phyloP scores from a whole-genome alignment of 495 filamentous ascomycete species.

The Chaetomium tenue region DNA sequence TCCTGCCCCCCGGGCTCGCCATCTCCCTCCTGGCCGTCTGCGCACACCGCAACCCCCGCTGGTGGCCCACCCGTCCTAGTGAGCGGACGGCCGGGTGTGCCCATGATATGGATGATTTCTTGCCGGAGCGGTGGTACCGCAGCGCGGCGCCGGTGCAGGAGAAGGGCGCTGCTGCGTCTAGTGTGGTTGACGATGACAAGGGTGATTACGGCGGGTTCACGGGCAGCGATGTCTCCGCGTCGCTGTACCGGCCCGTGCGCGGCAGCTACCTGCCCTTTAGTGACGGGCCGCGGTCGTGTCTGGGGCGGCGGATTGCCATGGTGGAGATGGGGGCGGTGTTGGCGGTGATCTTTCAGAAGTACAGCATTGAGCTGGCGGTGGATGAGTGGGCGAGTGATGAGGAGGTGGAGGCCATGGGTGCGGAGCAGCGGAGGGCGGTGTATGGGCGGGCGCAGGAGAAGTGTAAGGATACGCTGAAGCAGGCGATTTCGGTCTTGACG shows the following conservation, averaged over 20 bases:
- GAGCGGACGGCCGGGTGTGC: constrained; percentile 31
- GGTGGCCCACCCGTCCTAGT: constrained; percentile 56
- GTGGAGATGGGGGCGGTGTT: constrained; percentile 71
- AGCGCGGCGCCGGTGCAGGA: constrained; percentile 18
- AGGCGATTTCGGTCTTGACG: constrained; percentile 57
- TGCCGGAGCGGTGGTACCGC: constrained; percentile 50
- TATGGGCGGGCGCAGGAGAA: constrained; percentile 56
- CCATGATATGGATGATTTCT: constrained; percentile 47
- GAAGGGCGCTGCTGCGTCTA: background rate
- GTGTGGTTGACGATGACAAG: constrained; percentile 31
- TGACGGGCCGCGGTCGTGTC: constrained; percentile 67
- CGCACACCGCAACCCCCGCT: constrained; percentile 60
- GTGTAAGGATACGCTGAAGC: constrained; percentile 45
- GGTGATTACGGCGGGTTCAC: constrained; percentile 57
- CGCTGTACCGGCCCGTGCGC: constrained; percentile 58
- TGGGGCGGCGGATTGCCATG: constrained; percentile 70
- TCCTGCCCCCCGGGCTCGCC: constrained; percentile 48
- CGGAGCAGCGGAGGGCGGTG: constrained; percentile 46
- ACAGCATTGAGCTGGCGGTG: constrained; percentile 65
- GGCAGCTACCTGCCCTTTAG: constrained; percentile 72
- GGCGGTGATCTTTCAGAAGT: constrained; percentile 61
- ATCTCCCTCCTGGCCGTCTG: constrained; percentile 50
- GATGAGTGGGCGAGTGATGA: constrained; percentile 59
- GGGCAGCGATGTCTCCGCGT: constrained; percentile 52
- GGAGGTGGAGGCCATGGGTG: constrained; percentile 56